Percentiles rank a stretch among this genome's conserved stretches.
phyloP scores from a whole-genome alignment of 1,284 basidiomycete species.

The Ceratobasidium sp. region DNA sequence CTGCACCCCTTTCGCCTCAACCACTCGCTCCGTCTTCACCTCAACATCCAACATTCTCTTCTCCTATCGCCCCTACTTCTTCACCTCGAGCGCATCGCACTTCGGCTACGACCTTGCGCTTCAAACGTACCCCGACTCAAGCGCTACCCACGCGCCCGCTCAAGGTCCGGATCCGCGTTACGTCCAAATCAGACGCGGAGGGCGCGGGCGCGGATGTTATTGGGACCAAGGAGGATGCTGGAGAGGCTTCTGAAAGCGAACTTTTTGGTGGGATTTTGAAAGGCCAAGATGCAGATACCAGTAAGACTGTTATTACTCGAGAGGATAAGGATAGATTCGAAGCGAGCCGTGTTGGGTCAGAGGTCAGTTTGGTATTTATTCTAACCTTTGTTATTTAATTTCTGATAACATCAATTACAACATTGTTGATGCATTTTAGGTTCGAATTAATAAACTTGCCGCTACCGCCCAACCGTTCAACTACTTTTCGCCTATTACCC shows the following conservation, averaged over 20 bases:
- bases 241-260: slow-evolving; percentile 44
- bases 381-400: background rate
- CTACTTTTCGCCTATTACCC: slow-evolving; percentile 23
- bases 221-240: slow-evolving; percentile 51
- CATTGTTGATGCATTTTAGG: background rate
- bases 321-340: slow-evolving; percentile 83
- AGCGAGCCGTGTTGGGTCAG: slow-evolving; percentile 72
- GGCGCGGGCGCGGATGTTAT: slow-evolving; percentile 50
- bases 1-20: too few species aligned
- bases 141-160: slow-evolving; percentile 14
- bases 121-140: slow-evolving; percentile 31
- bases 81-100: slow-evolving; percentile 15
- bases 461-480: slow-evolving; percentile 8
- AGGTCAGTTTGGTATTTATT: slow-evolving; percentile 60
- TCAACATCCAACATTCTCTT: background rate
- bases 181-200: slow-evolving; percentile 43
- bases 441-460: slow-evolving; percentile 11
- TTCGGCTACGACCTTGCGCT: slow-evolving; percentile 24
- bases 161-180: slow-evolving; percentile 38
- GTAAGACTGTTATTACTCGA: slow-evolving; percentile 72
- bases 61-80: background rate
- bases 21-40: background rate
- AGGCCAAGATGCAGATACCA: slow-evolving; percentile 77
- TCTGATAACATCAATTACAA: slow-evolving; percentile 4
- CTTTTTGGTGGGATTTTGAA: slow-evolving; percentile 85